These are phyloP conservation scores for Acorus calamus DNA, from an alignment of 106 monocot species.

Conservation along the genomic window DNA sequence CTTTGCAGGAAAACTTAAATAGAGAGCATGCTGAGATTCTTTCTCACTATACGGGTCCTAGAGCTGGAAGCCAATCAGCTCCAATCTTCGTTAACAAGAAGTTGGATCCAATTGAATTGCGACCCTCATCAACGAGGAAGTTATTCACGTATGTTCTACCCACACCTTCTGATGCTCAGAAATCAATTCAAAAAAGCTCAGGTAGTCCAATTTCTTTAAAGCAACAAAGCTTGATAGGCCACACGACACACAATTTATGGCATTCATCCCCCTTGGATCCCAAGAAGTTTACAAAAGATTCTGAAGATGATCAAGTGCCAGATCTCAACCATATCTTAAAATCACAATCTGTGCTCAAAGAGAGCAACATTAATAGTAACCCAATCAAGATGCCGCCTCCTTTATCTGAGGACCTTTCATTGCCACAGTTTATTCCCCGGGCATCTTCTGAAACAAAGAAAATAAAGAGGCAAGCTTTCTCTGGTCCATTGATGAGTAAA, in stretches of 20 bases:
- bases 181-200: too few relatives aligned
- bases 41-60: neutral
- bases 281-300: neutral
- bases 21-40: neutral
- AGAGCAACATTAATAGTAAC: neutral
- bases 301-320: neutral
- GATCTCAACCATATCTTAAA: neutral
- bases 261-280: slow-evolving; percentile 2
- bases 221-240: neutral
- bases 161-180: neutral
- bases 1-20: neutral
- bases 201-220: neutral
- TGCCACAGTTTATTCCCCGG: neutral
- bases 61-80: slow-evolving; percentile 1
- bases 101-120: neutral
- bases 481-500: neutral
- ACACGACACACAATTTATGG: neutral
- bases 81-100: neutral
- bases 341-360: slow-evolving; percentile 1
- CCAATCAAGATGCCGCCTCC: neutral
- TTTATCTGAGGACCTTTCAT: neutral
- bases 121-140: neutral
- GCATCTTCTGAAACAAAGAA: neutral
- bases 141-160: neutral
- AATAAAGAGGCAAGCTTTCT: slow-evolving; percentile 2